Evolutionary conservation across 257 asterid species (phyloP), one percentile per base, ranked within the genome.

Genomic region (Solanum dulcamara): DNA sequence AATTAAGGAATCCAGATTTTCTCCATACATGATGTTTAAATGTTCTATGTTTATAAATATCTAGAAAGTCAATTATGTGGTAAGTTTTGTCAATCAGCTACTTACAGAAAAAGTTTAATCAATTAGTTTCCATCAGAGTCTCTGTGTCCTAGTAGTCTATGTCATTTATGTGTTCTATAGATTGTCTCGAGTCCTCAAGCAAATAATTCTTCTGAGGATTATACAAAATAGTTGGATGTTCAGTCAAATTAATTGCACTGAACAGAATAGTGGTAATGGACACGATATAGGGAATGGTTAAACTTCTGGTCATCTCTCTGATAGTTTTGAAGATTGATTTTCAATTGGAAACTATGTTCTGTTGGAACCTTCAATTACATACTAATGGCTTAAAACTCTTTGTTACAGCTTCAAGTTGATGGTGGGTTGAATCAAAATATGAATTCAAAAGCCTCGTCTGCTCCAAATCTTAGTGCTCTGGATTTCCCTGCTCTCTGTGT

Each of bases 401-500:
- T 57, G 42, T 84, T 89, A 90, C 92, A 94, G 96, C 96, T 91
- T 87, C 98, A 92, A 88, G 93, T 90, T 70, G 97, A 92, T 86
- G 91, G 89, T 88, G 96, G 96, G 80, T 85, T 94, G 85, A 92
- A 89, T 59, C 95, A 89, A 87, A 91, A 89, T 82, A 82, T 87
- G 66, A 90, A 86, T 85, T 90, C 98, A 37, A 92, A 90, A 88
- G 90, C 95, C 86, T 84, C 91, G 84, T 89, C 98, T 59, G 83
- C 93, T 90, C 98, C 98, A 66, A 95, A 90, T 84, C 97, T 92
- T 38, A 91, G 80, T 84, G 88, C 92, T 28, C 86, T 92, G 93
- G 98, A 94, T 91, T 95, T 95, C 85, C 99, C 99, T n/a, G 98
- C 98, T 53, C 98, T 94, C 71, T 90, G 97, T 84, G 89, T 84